These are phyloP conservation scores for Colletotrichum sp. DNA, from an alignment of 2,329 filamentous ascomycete species.

Conservation along the genomic window DNA sequence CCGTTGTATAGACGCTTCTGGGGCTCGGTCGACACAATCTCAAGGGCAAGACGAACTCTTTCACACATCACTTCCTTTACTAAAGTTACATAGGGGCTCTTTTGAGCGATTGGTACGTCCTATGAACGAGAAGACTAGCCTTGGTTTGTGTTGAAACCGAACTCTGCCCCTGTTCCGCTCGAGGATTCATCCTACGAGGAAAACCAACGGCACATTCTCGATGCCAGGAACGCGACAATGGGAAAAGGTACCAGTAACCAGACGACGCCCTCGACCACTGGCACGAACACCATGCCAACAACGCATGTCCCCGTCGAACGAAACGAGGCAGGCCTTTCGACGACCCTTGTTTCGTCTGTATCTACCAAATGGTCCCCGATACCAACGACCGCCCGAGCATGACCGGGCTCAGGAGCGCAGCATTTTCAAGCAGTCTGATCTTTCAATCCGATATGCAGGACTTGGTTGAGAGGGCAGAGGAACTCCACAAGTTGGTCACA, in stretches of 20 bases:
- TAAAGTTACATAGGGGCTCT: neutral
- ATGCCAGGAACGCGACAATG: neutral
- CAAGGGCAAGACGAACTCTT: slow-evolving; percentile 9
- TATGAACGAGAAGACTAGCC: neutral
- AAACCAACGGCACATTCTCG: neutral
- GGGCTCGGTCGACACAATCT: slow-evolving; percentile 23
- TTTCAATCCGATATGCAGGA: neutral
- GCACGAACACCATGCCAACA: neutral
- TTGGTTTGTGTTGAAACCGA: neutral
- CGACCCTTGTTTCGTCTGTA: neutral
- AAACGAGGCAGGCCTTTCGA: neutral
- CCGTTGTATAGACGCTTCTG: slow-evolving; percentile 22
- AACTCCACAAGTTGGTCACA: slow-evolving; percentile 13
- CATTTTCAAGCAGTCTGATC: neutral
- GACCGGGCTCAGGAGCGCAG: neutral
- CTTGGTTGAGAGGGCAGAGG: neutral
- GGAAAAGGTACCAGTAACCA: neutral
- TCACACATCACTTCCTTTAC: neutral
- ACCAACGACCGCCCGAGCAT: neutral
- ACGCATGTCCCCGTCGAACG: neutral
- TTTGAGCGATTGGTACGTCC: neutral
- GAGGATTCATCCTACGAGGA: neutral
- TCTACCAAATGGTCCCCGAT: neutral
- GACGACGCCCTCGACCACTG: neutral
- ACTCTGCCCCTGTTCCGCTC: neutral